Base-by-base conservation (phyloP, 495 filamentous ascomycete genomes). In the Oleoguttula mirabilis region DNA sequence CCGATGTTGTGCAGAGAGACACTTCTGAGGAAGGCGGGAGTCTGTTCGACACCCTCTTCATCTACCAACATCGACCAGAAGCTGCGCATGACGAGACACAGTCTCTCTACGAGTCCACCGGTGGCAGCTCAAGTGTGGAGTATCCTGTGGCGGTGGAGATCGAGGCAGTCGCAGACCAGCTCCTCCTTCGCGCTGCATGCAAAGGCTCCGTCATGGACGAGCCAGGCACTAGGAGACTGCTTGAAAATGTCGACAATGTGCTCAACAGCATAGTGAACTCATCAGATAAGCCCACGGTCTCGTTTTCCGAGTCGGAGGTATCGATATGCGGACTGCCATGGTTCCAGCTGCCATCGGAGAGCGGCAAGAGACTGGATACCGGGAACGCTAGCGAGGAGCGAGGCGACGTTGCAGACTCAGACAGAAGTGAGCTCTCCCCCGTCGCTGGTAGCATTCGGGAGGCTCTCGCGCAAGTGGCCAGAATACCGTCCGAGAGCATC, bases 81-180 rank as follows among this genome's bases (percentile, higher is more conserved):
- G 40, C 11, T 6, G 21, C 1, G 6, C 15, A 19, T 19, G 15
- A 10, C 0, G 28, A 4, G 14, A 28, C 15, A 3, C 16, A 57
- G 11, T 37, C 50, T 14, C 60, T 79, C 5, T 72, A 78, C 49
- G 62, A 60, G 32, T 79, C 80, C 15, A 58, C 77, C 4, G 65
- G 71, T 21, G 73, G 77, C 10, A 55, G 54, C 10, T 74, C 82
- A 0, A 66, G 72, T 36, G 73, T 84, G 15, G 83, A 88, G 43
- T 88, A 84, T 52, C 80, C 80, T 0, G 58, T 88, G n/a, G 85
- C 80, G 47, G 70, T 81, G 2, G 84, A 92, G 59, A 74, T 87
- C 66, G 84, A 88, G 48, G 58, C 70, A 15, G 56, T 65, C 3
- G 72, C 59, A 10, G 56, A 66, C 19, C 50, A 58, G 1, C 45